Percentiles rank a stretch among this genome's conserved stretches.
These are phyloP conservation scores for Madurella fahalii DNA, from an alignment of 2,329 filamentous ascomycete genomes.

Conservation along the genomic window DNA sequence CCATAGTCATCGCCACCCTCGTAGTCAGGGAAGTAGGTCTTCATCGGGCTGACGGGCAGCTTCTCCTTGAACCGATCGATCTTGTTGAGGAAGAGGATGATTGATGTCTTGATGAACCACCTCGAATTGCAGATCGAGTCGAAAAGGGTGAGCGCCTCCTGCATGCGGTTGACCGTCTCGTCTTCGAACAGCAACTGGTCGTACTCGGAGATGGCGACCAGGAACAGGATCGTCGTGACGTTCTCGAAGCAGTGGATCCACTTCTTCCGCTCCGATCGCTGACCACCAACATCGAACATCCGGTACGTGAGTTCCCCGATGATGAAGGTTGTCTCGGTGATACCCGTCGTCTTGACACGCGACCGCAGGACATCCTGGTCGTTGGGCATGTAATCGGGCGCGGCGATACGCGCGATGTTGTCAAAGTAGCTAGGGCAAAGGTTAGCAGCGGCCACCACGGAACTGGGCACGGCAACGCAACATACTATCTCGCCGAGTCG, in stretches of 20 bases:
- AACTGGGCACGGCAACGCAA: slow-evolving; percentile 25
- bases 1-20: slow-evolving; percentile 95
- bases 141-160: slow-evolving; percentile 80
- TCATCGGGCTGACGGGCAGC: slow-evolving; percentile 75
- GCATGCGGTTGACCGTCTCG: slow-evolving; percentile 94
- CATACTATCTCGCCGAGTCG: slow-evolving; percentile 93
- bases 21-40: slow-evolving; percentile 85
- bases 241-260: slow-evolving; percentile 99
- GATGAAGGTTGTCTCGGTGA: slow-evolving; percentile 94
- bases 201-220: slow-evolving; percentile 96
- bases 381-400: slow-evolving; percentile 89
- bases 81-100: slow-evolving; percentile 87
- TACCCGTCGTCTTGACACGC: slow-evolving; percentile 96
- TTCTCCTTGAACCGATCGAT: slow-evolving; percentile 88
- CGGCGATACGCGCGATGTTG: slow-evolving; percentile 84
- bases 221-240: slow-evolving; percentile 92
- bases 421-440: slow-evolving; percentile 76
- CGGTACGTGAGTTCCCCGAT: slow-evolving; percentile 92
- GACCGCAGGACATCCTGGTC: slow-evolving; percentile 93
- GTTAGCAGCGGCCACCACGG: slow-evolving; percentile 30
- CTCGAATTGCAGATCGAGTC: slow-evolving; percentile 84
- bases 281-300: slow-evolving; percentile 96
- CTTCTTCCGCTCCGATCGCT: slow-evolving; percentile 96
- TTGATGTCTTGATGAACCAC: slow-evolving; percentile 87
- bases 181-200: slow-evolving; percentile 95